Base-by-base conservation (phyloP, 495 filamentous ascomycete genomes). In the Daldinia grandis region DNA sequence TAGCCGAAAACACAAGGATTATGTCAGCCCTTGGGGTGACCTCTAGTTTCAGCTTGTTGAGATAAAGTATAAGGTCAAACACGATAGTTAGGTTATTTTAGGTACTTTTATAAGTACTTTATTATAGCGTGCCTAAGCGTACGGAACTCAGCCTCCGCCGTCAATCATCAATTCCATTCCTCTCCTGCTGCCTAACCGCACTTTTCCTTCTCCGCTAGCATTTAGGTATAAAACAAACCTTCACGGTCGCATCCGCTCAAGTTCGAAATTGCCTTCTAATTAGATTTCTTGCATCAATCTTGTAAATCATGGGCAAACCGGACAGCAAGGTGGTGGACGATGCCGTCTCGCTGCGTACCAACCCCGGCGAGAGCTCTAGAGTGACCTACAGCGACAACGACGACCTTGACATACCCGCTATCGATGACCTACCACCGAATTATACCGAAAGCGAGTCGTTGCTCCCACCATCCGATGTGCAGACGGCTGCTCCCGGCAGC, bases 351-450 rank as follows among this genome's bases (percentile, higher is more conserved):
- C 44, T 75, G 38, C 75, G 57, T 44, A 71, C 66, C n/a, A 74
- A 73, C 27, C 49, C 57, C 9, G 73, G 73, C 37, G 66, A 74
- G 53, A 68, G 68, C 50, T 68, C 68, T n/a, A 71, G 50, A 14
- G 35, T 21, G 0, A 42, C 60, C 5, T 69, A 62, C 58, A 51
- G 15, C 21, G 58, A 77, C 63, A 35, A 58, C 28, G 64, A 75
- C 31, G 65, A 53, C 2, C 60, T 70, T 33, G 67, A 76, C 38
- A 56, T 62, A 1, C 73, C 75, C 49, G 14, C 64, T 6, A 55
- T 72, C 33, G 65, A 74, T 56, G 75, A 77, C 55, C 44, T 77
- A 10, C 75, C 73, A 31, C 75, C 75, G 5, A 72, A 62, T 60
- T 77, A 77, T 47, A 54, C 63, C 58, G 75, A 73, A 44, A 62